Percentiles rank a stretch among this genome's conserved stretches.
Evolutionary conservation across 805 yeast genomes (phyloP).

Genomic region (Ascoidea asiatica): DNA sequence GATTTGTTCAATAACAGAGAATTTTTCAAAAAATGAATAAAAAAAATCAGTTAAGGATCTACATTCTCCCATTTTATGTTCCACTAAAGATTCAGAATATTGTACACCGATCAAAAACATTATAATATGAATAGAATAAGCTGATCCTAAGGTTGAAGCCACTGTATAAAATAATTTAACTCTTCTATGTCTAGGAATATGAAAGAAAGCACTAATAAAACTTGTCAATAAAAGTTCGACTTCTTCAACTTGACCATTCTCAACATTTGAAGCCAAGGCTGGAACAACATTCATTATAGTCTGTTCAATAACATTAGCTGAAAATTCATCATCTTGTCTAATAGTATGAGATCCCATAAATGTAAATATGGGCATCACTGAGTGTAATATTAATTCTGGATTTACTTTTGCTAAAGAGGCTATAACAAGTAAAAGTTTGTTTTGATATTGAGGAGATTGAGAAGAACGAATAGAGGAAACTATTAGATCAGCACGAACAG

Average conservation of each 20-base stretch:
- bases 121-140: constrained; percentile 53
- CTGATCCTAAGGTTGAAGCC: constrained; percentile 60
- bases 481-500: constrained; percentile 77
- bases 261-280: constrained; percentile 48
- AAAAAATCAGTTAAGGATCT: constrained; percentile 60
- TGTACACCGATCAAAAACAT: constrained; percentile 74
- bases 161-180: constrained; percentile 72
- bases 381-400: constrained; percentile 84
- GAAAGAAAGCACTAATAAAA: constrained; percentile 89
- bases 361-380: constrained; percentile 99
- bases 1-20: constrained; percentile 56
- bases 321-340: constrained; percentile 92
- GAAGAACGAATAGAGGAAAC: constrained; percentile 86
- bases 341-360: constrained; percentile 98
- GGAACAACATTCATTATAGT: constrained; percentile 86
- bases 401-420: constrained; percentile 79
- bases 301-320: constrained; percentile 83
- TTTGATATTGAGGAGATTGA: constrained; percentile 89
- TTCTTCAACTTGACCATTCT: constrained; percentile 35
- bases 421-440: constrained; percentile 69
- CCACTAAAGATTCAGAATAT: constrained; percentile 38
- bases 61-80: constrained; percentile 53
- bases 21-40: constrained; percentile 52
- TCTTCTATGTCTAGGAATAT: constrained; percentile 93
- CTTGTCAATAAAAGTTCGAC: constrained; percentile 76